Conservation (phyloP, 495 filamentous ascomycete species). For the Margaritispora aquatica region DNA sequence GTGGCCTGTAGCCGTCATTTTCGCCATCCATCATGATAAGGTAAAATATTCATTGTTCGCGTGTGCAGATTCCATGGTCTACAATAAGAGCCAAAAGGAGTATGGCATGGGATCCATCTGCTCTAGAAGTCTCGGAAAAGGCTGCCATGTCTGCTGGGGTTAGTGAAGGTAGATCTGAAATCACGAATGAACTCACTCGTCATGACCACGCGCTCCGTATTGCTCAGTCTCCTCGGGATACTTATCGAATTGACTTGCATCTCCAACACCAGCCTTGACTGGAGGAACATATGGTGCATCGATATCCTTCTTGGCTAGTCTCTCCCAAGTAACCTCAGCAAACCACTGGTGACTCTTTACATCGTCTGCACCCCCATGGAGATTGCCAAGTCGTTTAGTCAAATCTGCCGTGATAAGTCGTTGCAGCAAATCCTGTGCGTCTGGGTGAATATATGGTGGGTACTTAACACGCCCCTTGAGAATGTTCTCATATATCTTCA, state of each 20-base stretch:
- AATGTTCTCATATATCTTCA: constrained; percentile 99
- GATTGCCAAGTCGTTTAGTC: constrained; percentile 89
- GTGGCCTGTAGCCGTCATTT: neutral
- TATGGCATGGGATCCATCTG: neutral
- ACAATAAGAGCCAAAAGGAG: neutral
- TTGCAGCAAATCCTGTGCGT: constrained; percentile 86
- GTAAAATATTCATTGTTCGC: neutral
- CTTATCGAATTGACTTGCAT: constrained; percentile 95
- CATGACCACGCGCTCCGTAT: constrained; percentile 70
- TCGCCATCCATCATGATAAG: neutral
- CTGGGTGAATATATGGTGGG: constrained; percentile 87
- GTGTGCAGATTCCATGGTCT: neutral
- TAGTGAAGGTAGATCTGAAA: neutral
- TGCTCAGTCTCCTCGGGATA: constrained; percentile 95
- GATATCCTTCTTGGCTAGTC: constrained; percentile 88
- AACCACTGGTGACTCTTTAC: constrained; percentile 97
- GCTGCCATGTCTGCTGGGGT: constrained; percentile 51
- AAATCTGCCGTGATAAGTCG: constrained; percentile 91
- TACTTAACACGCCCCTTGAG: constrained; percentile 90
- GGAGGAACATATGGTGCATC: constrained; percentile 98
- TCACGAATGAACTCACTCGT: constrained; percentile 64
- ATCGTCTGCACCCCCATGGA: constrained; percentile 86
- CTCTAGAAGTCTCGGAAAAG: constrained; percentile 63
- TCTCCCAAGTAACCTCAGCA: constrained; percentile 95
- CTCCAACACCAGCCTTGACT: constrained; percentile 84